Evolutionary conservation across 768 basidiomycete species (phyloP).

Genomic region (Hortiboletus campestris): DNA sequence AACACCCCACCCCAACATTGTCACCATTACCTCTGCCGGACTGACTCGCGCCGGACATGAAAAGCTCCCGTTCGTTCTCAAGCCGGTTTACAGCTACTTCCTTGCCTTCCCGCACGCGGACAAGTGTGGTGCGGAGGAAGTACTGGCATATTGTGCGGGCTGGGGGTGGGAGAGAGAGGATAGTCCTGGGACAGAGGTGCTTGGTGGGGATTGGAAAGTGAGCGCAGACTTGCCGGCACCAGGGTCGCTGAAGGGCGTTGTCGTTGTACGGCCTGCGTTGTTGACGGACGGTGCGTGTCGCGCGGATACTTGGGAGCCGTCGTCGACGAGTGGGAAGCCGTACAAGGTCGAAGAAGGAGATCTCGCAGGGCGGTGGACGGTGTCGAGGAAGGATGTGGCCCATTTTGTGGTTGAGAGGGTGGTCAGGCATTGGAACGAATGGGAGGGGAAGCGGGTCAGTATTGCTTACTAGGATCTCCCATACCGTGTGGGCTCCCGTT

Average conservation of each 20-base stretch:
- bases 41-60: conserved; percentile 45
- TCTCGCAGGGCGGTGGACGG: conserved; percentile 42
- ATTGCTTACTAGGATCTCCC: conserved; percentile 44
- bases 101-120: conserved; percentile 52
- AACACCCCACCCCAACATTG: conserved; percentile 43
- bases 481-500: no score
- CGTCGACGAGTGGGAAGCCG: conserved; percentile 20
- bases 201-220: conserved; percentile 45
- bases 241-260: conserved; percentile 42
- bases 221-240: conserved; percentile 34
- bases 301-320: conserved; percentile 8
- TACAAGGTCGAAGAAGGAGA: conserved; percentile 48
- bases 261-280: conserved; percentile 56
- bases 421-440: conserved; percentile 49
- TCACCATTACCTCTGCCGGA: conserved; percentile 55
- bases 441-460: conserved; percentile 46
- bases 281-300: conserved; percentile 56
- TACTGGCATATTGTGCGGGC: conserved; percentile 47
- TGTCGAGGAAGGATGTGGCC: conserved; percentile 63
- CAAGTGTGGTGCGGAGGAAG: conserved; percentile 59
- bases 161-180: conserved; percentile 53
- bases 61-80: conserved; percentile 46
- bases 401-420: conserved; percentile 58
- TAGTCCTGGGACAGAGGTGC: conserved; percentile 38
- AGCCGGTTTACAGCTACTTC: conserved; percentile 47